A percentile compares a stretch with the other conserved stretches of the same genome.
These are phyloP conservation scores for Coniella vitis DNA, from an alignment of 2,329 filamentous ascomycete species.

Conservation along the genomic window DNA sequence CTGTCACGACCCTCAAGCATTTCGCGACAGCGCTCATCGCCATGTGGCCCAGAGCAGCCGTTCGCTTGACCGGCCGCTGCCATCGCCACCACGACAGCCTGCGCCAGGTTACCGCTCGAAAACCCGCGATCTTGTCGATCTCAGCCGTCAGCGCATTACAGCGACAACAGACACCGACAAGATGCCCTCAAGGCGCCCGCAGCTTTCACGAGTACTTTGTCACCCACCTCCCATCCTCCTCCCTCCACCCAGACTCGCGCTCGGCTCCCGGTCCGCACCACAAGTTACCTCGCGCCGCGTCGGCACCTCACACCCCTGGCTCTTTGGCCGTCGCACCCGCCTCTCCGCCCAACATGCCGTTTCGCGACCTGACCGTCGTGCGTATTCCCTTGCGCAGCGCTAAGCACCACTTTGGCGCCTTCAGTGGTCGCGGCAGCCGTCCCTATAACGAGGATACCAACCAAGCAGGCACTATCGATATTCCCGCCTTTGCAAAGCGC, in stretches of 20 bases:
- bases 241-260: slow-evolving; percentile 79
- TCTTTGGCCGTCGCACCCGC: slow-evolving; percentile 50
- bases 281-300: slow-evolving; percentile 79
- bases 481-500: slow-evolving; percentile 86
- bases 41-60: slow-evolving; percentile 4
- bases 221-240: slow-evolving; percentile 88
- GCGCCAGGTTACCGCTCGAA: slow-evolving; percentile 4
- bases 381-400: slow-evolving; percentile 88
- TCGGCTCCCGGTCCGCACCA: slow-evolving; percentile 61
- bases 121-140: neutral
- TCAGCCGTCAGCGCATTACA: neutral
- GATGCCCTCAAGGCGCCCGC: slow-evolving; percentile 24
- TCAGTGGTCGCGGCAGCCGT: slow-evolving; percentile 71
- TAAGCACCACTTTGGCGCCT: slow-evolving; percentile 90
- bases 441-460: slow-evolving; percentile 90
- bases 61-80: neutral
- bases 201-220: slow-evolving; percentile 95
- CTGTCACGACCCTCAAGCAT: slow-evolving; percentile 23
- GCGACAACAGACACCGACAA: slow-evolving; percentile 3
- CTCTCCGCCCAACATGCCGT: slow-evolving; percentile 52
- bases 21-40: neutral
- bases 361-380: slow-evolving; percentile 82
- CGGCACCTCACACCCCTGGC: slow-evolving; percentile 63
- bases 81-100: slow-evolving; percentile 8
- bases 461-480: slow-evolving; percentile 87